These are phyloP conservation scores for Limtongia smithiae DNA, from an alignment of 805 yeast species.

Conservation along the genomic window DNA sequence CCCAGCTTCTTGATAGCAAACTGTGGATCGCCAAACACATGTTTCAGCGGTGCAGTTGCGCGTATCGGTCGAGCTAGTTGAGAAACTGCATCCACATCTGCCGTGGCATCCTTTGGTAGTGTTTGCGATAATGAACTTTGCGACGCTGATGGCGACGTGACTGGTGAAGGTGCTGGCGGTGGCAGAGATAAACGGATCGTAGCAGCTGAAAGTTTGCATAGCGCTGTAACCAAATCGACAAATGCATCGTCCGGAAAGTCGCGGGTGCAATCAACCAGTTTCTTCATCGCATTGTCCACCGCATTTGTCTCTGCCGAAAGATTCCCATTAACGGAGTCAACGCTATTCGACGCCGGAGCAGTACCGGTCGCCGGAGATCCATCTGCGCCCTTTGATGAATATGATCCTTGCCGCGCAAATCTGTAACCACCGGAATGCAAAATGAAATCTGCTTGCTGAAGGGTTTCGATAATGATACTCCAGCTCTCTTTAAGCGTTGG, in stretches of 20 bases:
- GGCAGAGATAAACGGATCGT: slow-evolving; percentile 8
- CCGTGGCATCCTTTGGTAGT: not conserved
- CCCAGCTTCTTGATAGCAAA: slow-evolving; percentile 55
- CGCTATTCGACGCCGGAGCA: not conserved
- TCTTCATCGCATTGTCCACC: slow-evolving; percentile 55
- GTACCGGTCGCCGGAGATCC: not conserved
- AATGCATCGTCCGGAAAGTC: slow-evolving; percentile 54
- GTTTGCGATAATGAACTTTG: not conserved
- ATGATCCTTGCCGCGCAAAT: slow-evolving; percentile 1
- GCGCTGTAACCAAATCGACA: slow-evolving; percentile 45
- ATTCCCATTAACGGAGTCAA: not conserved
- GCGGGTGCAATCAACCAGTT: slow-evolving; percentile 59
- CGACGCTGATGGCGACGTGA: not conserved
- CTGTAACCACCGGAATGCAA: slow-evolving; percentile 23
- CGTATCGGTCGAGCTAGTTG: not conserved
- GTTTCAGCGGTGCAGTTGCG: not conserved
- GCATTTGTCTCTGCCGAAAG: slow-evolving; percentile 27
- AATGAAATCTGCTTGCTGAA: slow-evolving; percentile 37
- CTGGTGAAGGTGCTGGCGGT: slow-evolving; percentile 3
- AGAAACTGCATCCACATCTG: not conserved
- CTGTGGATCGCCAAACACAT: slow-evolving; percentile 24
- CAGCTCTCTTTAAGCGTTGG: slow-evolving; percentile 64
- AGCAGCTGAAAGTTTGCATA: slow-evolving; percentile 40
- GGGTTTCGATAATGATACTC: slow-evolving; percentile 56
- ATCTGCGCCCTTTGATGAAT: no score